Base-by-base conservation (phyloP, 2,329 filamentous ascomycete genomes). In the Trichoderma sp. region DNA sequence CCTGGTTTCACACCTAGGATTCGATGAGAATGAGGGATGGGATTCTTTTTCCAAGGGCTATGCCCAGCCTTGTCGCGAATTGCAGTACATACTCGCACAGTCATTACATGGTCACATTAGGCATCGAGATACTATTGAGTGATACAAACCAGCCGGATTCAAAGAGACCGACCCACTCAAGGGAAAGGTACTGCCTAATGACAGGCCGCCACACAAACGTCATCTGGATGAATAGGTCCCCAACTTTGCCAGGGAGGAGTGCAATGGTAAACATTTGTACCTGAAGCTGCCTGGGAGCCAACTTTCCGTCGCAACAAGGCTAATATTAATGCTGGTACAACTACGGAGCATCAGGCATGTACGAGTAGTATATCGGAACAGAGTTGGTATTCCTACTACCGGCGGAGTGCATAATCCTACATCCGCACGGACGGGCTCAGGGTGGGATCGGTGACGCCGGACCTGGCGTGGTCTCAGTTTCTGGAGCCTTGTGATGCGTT, bases 331-430 rank as follows among this genome's bases (percentile, higher is more conserved):
- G 36, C 56, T 61, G 34, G 56, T 70, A 53, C 57, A 53, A 30
- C 36, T 24, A 51, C 36, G 67, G 57, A 70, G 21, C 21, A 36
- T 56, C 43, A 66, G 36, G 57, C 67, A 51, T 51, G 51, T 64
- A 43, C 26, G 26, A 47, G 24, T 43, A n/a, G 39, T 43, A 53
- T 47, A 51, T 70, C 57, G 57, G 67, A 62, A 53, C 36, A 60
- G 36, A 51, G 57, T 70, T 58, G 67, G 57, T 53, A 53, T 62
- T 70, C 67, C 43, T 62, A 62, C 67, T 70, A 53, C 57, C 67
- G 56, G 67, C 67, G 57, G 67, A 70, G 67, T 70, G 39, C 67
- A 70, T 62, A 51, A 70, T 70, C 67, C 67, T 62, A 24, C 67
- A 28, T 51, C 67, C 67, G 67, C 67, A 70, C 67, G 43, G 67